phyloP scores from a whole-genome alignment of 352 stramenopile genomes.

The Globisporangium radiosum region DNA sequence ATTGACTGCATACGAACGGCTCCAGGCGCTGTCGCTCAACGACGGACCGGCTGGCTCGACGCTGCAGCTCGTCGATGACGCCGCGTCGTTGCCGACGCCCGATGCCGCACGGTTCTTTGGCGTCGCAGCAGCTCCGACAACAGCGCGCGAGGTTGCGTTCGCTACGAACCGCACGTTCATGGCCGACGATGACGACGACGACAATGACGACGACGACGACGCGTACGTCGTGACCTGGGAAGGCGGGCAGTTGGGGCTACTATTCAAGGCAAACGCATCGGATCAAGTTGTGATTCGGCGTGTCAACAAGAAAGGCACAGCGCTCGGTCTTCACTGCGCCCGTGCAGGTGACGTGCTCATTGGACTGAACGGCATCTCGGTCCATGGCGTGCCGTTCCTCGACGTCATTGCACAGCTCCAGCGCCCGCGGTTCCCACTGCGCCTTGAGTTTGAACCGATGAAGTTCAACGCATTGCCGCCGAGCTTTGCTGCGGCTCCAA shows the following conservation, averaged over 20 bases:
- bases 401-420: slow-evolving; percentile 66
- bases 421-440: slow-evolving; percentile 51
- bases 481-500: neutral
- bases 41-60: slow-evolving; percentile 10
- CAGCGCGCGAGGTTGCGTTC: no score
- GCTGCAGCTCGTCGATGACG: slow-evolving; percentile 18
- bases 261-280: slow-evolving; percentile 58
- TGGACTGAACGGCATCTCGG: slow-evolving; percentile 50
- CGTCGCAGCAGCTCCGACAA: neutral
- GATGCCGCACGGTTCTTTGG: slow-evolving; percentile 7
- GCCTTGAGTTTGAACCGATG: slow-evolving; percentile 59
- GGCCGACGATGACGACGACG: slow-evolving; percentile 30
- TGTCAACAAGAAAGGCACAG: slow-evolving; percentile 66
- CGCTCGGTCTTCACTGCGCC: slow-evolving; percentile 50
- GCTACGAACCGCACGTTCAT: slow-evolving; percentile 7
- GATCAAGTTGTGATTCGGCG: slow-evolving; percentile 60
- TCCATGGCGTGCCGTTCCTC: slow-evolving; percentile 44
- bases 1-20: slow-evolving; percentile 39
- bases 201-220: slow-evolving; percentile 60
- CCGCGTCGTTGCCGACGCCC: slow-evolving; percentile 10
- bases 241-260: slow-evolving; percentile 52
- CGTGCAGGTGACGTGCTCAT: slow-evolving; percentile 72
- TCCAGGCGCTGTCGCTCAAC: slow-evolving; percentile 44
- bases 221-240: slow-evolving; percentile 68
- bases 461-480: slow-evolving; percentile 24